Base-by-base conservation (phyloP, 345 rosid genomes). In the Bruguiera gymnorhiza region DNA sequence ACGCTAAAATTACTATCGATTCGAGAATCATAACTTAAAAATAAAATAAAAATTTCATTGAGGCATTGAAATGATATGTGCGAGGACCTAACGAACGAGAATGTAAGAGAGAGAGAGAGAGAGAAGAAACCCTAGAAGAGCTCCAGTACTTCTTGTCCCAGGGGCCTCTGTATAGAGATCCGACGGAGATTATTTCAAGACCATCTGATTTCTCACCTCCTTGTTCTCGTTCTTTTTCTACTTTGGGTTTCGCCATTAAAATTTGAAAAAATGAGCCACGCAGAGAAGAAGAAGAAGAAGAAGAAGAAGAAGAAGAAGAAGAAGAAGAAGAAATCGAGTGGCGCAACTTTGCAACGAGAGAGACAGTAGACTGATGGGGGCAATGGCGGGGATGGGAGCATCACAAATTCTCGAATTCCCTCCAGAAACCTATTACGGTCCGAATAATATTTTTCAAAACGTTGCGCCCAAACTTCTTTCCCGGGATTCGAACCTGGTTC, bases 61-160 rank as follows among this genome's bases (percentile, higher is more conserved):
- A 32, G 50, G 15, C 13, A 34, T 34, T 34, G 37, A 34, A 34
- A 34, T 7, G 37, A 34, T 34, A 15, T 24, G 10, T 11, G 50
- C 18, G 50, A 43, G 19, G 50, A 43, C 18, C 48, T 46, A 48
- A 53, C 1, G 8, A 3, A 23, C 16, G 18, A 54, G 24, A 26
- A 23, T 6, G 5, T 55, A 37, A 39, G 43, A 67, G 19, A 34
- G 53, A 32, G 19, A 69, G n/a, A 60, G 55, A 30, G 66, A 10
- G 48, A 61, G 68, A 68, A 71, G 88, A 16, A 87, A 91, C 98
- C 97, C 98, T 88, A 80, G 97, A 89, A 63, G 85, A 86, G 84
- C 96, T 94, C 97, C 97, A 94, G 80, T 85, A 91, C 86, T 91
- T 91, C 88, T 91, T 91, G 48, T 87, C 92, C 93, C 93, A 88